Percentiles rank a stretch among this genome's conserved stretches.
These are phyloP conservation scores for Entonaema liquescens DNA, from an alignment of 495 filamentous ascomycete species.

Conservation along the genomic window DNA sequence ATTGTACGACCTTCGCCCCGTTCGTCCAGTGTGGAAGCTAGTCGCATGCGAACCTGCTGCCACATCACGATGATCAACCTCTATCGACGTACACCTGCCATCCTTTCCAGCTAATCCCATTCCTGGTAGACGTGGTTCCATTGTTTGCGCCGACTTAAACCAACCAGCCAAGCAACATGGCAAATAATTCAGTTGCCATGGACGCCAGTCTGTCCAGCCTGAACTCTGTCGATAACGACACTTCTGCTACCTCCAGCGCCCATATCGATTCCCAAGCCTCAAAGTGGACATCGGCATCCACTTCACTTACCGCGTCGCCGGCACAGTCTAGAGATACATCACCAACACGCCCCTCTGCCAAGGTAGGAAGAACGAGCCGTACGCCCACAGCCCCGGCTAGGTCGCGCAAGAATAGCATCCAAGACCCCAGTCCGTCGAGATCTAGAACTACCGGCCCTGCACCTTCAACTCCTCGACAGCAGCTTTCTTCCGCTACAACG, in stretches of 20 bases:
- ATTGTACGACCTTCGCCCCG: constrained; percentile 21
- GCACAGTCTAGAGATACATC: constrained; percentile 60
- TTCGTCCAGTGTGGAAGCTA: constrained; percentile 26
- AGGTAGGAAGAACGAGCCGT: constrained; percentile 39
- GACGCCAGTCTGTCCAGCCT: constrained; percentile 45
- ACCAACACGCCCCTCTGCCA: constrained; percentile 52
- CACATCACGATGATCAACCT: constrained; percentile 48
- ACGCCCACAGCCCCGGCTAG: constrained; percentile 46
- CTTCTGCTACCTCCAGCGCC: constrained; percentile 43
- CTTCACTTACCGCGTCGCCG: constrained; percentile 59
- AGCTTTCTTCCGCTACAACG: constrained; percentile 69
- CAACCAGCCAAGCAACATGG: constrained; percentile 36
- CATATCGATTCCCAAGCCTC: constrained; percentile 47
- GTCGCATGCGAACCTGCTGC: constrained; percentile 42
- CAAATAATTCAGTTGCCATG: constrained; percentile 41
- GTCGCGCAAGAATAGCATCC: constrained; percentile 73
- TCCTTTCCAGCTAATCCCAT: constrained; percentile 45
- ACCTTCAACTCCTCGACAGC: constrained; percentile 66
- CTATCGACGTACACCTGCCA: constrained; percentile 36
- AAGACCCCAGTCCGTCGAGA: constrained; percentile 74
- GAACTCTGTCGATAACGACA: constrained; percentile 44
- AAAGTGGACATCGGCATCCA: constrained; percentile 55
- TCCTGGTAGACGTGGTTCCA: constrained; percentile 46
- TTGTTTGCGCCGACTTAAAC: constrained; percentile 38
- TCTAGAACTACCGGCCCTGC: constrained; percentile 62